Percentiles rank a stretch among this genome's conserved stretches.
These are phyloP conservation scores for Ceratocystis ficicola DNA, from an alignment of 2,329 filamentous ascomycete species.

Conservation along the genomic window DNA sequence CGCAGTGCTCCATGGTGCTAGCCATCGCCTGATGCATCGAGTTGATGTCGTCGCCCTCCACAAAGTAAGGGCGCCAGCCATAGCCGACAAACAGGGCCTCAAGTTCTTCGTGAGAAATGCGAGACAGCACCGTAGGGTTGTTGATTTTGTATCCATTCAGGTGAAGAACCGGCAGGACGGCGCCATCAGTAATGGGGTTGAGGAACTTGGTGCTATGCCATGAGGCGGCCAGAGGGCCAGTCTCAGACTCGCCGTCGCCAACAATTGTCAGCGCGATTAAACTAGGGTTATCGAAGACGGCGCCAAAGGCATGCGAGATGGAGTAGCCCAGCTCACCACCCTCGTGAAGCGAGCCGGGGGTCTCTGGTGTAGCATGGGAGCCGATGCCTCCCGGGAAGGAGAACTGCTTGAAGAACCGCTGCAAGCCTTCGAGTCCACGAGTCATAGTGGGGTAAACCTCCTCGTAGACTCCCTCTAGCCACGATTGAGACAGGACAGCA, in stretches of 20 bases:
- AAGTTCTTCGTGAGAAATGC: slow-evolving; percentile 63
- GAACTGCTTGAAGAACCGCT: slow-evolving; percentile 70
- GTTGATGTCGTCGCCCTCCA: slow-evolving; percentile 60
- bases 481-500: slow-evolving; percentile 62
- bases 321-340: slow-evolving; percentile 75
- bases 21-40: slow-evolving; percentile 77
- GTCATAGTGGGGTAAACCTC: slow-evolving; percentile 66
- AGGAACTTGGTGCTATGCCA: slow-evolving; percentile 79
- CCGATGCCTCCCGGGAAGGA: slow-evolving; percentile 71
- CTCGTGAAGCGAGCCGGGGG: slow-evolving; percentile 64
- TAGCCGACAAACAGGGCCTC: slow-evolving; percentile 58
- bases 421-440: slow-evolving; percentile 55
- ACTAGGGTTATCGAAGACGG: slow-evolving; percentile 62
- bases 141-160: slow-evolving; percentile 81
- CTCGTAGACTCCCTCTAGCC: slow-evolving; percentile 64
- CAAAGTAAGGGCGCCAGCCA: slow-evolving; percentile 69
- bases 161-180: slow-evolving; percentile 64
- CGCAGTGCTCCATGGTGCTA: slow-evolving; percentile 58
- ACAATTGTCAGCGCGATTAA: slow-evolving; percentile 68
- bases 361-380: slow-evolving; percentile 67
- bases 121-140: slow-evolving; percentile 61
- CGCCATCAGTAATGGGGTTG: slow-evolving; percentile 65
- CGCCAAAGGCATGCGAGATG: slow-evolving; percentile 65
- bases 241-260: slow-evolving; percentile 71
- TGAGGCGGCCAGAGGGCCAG: slow-evolving; percentile 62